Percentiles rank a stretch among this genome's conserved stretches.
These are phyloP conservation scores for Massariosphaeria phaeospora DNA, from an alignment of 495 filamentous ascomycete genomes.

Conservation along the genomic window DNA sequence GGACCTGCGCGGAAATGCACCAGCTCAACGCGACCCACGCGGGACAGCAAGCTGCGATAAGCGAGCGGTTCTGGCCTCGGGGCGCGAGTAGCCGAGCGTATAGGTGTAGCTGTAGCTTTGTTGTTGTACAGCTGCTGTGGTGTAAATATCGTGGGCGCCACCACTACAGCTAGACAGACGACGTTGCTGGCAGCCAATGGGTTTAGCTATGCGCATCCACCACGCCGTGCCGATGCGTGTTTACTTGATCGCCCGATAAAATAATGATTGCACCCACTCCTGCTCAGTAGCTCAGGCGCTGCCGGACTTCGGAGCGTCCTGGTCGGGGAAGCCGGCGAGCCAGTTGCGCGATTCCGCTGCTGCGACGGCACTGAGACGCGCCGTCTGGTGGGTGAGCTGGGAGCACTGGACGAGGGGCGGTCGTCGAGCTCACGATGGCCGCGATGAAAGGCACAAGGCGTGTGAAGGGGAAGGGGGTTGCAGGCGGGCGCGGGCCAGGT, in stretches of 20 bases:
- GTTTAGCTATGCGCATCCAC: not conserved
- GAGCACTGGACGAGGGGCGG: not conserved
- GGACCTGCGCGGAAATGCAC: too few species aligned
- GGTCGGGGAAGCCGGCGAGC: not conserved
- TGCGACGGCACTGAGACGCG: slow-evolving; percentile 12
- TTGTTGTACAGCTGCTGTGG: too few species aligned
- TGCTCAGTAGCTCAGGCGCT: too few species aligned
- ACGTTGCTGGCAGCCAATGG: not conserved
- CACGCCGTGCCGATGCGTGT: slow-evolving; percentile 5
- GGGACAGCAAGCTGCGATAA: too few species aligned
- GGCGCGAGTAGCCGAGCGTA: too few species aligned
- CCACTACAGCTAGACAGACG: too few species aligned
- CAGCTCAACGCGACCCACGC: too few species aligned
- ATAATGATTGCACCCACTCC: not conserved
- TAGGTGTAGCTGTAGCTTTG: too few species aligned
- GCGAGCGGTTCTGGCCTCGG: too few species aligned
- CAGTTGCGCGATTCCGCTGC: not conserved
- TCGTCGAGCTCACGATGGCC: not conserved
- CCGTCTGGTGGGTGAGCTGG: not conserved
- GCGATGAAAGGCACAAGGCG: not conserved
- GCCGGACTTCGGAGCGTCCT: slow-evolving; percentile 16
- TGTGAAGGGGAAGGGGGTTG: not conserved
- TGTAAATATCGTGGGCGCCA: too few species aligned
- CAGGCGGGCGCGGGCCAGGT: not conserved
- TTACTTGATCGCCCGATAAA: not conserved